These are phyloP conservation scores for Leucocoprinus birnbaumii DNA, from an alignment of 768 basidiomycete genomes.

Conservation along the genomic window DNA sequence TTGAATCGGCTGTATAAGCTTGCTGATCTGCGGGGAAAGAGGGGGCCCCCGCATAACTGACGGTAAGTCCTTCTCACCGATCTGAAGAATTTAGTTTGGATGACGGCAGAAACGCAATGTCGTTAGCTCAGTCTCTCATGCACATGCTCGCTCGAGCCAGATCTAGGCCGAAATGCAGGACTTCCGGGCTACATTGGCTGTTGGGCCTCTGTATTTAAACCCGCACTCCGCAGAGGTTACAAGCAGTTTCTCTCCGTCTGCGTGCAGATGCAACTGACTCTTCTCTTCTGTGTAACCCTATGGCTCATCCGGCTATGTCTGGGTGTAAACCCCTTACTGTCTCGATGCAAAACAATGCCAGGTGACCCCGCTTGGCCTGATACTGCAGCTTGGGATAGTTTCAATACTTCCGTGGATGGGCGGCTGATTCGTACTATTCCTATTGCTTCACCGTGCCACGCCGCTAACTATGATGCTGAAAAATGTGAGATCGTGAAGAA, in stretches of 20 bases:
- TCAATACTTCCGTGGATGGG: constrained; percentile 16
- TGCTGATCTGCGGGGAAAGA: no score
- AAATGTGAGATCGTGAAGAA: background rate
- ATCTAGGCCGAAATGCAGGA: no score
- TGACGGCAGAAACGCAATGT: no score
- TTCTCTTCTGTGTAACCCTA: background rate
- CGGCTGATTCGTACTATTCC: constrained; percentile 11
- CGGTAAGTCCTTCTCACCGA: no score
- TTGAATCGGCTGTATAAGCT: no score
- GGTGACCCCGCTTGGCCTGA: constrained; percentile 13
- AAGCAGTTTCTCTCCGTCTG: background rate
- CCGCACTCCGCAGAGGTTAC: no score
- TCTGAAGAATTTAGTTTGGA: no score
- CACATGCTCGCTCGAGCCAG: no score
- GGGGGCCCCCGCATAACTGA: no score
- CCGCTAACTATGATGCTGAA: background rate
- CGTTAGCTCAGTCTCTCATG: no score
- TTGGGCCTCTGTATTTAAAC: no score
- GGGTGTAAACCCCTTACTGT: background rate
- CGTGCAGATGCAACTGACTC: background rate
- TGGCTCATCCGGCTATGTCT: background rate
- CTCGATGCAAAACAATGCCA: constrained; percentile 6
- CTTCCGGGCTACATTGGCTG: no score
- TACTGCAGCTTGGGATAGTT: constrained; percentile 5
- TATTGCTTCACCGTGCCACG: constrained; percentile 7